Base-by-base conservation (phyloP, 2,329 filamentous ascomycete genomes). In the Fusarium fujikuroi region DNA sequence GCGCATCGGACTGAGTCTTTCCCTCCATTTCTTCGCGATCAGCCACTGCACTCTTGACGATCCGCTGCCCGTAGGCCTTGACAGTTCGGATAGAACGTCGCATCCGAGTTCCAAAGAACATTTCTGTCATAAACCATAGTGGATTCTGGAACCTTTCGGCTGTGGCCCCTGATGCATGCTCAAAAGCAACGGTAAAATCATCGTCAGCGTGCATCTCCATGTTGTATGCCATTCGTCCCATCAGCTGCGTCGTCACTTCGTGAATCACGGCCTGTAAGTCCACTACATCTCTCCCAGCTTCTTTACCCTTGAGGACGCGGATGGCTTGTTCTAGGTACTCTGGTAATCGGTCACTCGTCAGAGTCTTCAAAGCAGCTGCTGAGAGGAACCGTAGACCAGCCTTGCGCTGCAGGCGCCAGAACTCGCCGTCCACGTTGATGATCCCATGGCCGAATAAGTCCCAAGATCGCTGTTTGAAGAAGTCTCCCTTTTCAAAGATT, bases 141-240 rank as follows among this genome's bases (percentile, higher is more conserved):
- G 90, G 90, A 69, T 92, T 92, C 77, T 92, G 90, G 66, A 92
- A 92, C 9, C 90, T 86, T 57, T 89, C 84, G 5, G 89, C 88
- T 1, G 88, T 91, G 14, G 81, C 85, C 2, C 87, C 89, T 0
- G 90, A 92, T 6, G 90, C 90, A 70, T 87, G 85, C 70, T 92
- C 90, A 75, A 92, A 92, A 1, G 89, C 87, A 57, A 84, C 70
- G 8, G 88, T 88, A 77, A 92, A 92, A 5, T 87, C 85, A 67
- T 91, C 88, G 37, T 87, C 84, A 53, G 88, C 85, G 75, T 89
- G 88, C 84, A 92, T 91, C 72, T 92, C 89, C 89, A 91, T 91
- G 76, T 90, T 87, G 74, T 92, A 92, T 19, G 90, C 90, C 88
- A 92, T 90, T 69, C 86, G 86, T n/a, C 90, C 90, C 87, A 92